Evolutionary conservation across 805 yeast genomes (phyloP).

Genomic region (Starmerella riodocensis): DNA sequence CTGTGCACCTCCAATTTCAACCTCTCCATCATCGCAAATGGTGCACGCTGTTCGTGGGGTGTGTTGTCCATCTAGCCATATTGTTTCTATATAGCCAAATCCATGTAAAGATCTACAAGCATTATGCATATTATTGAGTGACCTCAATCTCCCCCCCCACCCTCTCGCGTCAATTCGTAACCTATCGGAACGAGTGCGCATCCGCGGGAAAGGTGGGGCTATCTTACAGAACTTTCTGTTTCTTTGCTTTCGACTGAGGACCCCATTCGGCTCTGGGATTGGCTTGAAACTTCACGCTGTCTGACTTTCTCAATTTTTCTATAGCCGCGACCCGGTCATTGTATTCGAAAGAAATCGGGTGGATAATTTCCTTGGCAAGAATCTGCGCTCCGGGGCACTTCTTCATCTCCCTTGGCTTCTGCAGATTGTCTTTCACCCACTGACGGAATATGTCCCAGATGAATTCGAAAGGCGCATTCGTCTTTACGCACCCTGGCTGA

Average conservation of each 20-base stretch:
- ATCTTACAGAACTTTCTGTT: constrained; percentile 6
- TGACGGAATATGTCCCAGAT: constrained; percentile 60
- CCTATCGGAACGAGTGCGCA: no score
- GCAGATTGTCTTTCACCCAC: constrained; percentile 38
- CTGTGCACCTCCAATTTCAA: no score
- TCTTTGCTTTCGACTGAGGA: constrained; percentile 55
- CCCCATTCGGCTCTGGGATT: constrained; percentile 97
- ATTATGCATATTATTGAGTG: no score
- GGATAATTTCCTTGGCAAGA: constrained; percentile 22
- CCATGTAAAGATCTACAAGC: no score
- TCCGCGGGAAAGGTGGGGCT: no score
- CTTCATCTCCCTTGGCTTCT: constrained; percentile 29
- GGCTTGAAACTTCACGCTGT: constrained; percentile 77
- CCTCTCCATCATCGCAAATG: no score
- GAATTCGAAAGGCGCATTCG: constrained; percentile 74
- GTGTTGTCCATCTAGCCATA: no score
- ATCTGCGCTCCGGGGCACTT: constrained; percentile 26
- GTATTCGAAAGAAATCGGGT: constrained; percentile 40
- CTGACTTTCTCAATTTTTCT: constrained; percentile 52
- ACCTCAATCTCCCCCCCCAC: no score
- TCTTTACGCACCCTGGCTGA: constrained; percentile 69
- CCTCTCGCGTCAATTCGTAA: no score
- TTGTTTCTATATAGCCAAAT: no score
- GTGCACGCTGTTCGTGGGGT: no score
- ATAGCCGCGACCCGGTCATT: constrained; percentile 46